Evolutionary conservation across 208 protist species (phyloP), one percentile per base, ranked within the genome.

Genomic region (Leishmania arabica): DNA sequence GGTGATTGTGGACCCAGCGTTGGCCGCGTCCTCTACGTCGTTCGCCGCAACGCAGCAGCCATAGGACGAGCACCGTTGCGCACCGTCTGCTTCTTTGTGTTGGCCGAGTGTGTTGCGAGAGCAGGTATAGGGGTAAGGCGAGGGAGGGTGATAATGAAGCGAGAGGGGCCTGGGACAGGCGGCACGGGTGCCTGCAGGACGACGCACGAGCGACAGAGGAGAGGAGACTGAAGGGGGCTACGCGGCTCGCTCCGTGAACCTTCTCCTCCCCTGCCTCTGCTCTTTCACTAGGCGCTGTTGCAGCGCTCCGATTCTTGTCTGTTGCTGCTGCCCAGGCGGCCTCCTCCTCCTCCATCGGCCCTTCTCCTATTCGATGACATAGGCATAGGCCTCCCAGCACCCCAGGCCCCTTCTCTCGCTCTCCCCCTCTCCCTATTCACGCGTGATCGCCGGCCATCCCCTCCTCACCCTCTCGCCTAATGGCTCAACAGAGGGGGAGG

Each of bases 1-100:
- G 65, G 83, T 90, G 65, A 69, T 85, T 37, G n/a, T 31, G 2
- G 58, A 78, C 3, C 37, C 74, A 76, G 34, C 31, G 8, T 19
- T 6, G 11, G n/a, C 21, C 15, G 27, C 24, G 9, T 73, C 69
- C 15, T 19, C 69, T 54, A 31, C 69, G 45, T 37, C 9, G n/a
- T 15, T 27, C 24, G 47, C 69, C 34, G 40, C 24, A 53, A 19
- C 42, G 42, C 69, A 53, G 66, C 21, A 27, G 24, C 45, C 40
- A 3, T 51, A 51, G 27, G 24, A 54, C 37, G n/a, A n/a, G 24
- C 66, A 47, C 66, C 24, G 4, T 24, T 19, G 45, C 7, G 21
- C n/a, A 9, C 27, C 45, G 13, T 15, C 69, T 73, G 69, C 40
- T 71, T 71, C 49, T 6, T 21, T 71, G n/a, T 47, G n/a, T 21